Base-by-base conservation (phyloP, 2,329 filamentous ascomycete species). In the Penicillium sp. region DNA sequence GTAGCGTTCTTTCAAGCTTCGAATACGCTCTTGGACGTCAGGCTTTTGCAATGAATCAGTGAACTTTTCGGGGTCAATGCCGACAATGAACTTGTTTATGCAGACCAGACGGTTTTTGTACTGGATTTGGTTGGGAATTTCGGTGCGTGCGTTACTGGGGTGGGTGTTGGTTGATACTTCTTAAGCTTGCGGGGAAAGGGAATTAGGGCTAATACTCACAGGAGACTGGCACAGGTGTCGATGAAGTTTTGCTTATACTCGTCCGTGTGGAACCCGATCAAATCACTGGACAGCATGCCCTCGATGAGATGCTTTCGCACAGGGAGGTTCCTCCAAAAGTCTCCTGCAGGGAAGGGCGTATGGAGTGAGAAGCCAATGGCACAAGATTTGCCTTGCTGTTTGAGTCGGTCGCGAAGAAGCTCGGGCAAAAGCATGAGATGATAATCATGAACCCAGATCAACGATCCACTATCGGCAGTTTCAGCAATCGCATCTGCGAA, bases 191-290 rank as follows among this genome's bases (percentile, higher is more conserved):
- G 31, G 12, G 10, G 0, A 23, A 19, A n/a, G 15, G 9, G 35
- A 31, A 25, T 17, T 27, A 19, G 15, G 29, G 50, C 23, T 29
- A 27, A 50, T 23, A 75, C 82, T 74, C 79, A 88, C 81, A 95
- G 81, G 61, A 96, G 93, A 62, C 90, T 86, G 17, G 89, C 91
- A 78, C 92, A 96, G 69, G 89, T 92, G 76, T 90, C 93, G 57
- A 96, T 80, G 78, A 97, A 96, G 75, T 97, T 93, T 52, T 91
- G 84, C 29, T 91, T 91, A 69, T 97, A 97, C 77, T 96, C 91
- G 77, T 96, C 95, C n/a, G 93, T 97, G 76, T 97, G 93, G 79
- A 97, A 97, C n/a, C 93, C 93, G 67, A 97, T 89, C 56, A 97
- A 79, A 72, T 96, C 93, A 78, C 91, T 94, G 70, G 93, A 87